Percentiles rank a stretch among this genome's conserved stretches.
Evolutionary conservation across 768 basidiomycete species (phyloP).

Genomic region (Coprinopsis strossmayeri): DNA sequence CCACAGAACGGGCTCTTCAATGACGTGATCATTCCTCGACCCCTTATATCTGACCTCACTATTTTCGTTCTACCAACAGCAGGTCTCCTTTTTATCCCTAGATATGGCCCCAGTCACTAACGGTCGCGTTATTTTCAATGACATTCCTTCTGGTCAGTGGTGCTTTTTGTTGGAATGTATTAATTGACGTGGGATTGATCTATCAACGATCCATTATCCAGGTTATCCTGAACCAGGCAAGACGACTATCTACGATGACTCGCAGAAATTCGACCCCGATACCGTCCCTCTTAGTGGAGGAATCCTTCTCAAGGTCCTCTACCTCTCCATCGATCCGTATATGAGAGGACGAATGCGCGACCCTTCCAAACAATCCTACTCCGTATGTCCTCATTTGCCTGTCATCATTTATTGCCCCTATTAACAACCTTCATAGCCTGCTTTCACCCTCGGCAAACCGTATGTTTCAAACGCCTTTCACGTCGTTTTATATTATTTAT

Average conservation of each 20-base stretch:
- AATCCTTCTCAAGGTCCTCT: slow-evolving; percentile 36
- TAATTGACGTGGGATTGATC: no score
- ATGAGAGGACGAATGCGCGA: slow-evolving; percentile 32
- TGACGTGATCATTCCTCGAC: no score
- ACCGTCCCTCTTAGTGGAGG: slow-evolving; percentile 30
- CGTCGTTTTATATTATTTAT: neutral
- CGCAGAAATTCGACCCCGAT: slow-evolving; percentile 37
- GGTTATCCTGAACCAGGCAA: slow-evolving; percentile 29
- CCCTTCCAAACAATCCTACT: slow-evolving; percentile 16
- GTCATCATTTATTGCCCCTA: neutral
- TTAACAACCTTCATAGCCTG: slow-evolving; percentile 4
- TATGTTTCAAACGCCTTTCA: neutral
- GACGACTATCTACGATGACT: slow-evolving; percentile 31
- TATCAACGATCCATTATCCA: no score
- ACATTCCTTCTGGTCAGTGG: no score
- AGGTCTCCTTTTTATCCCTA: no score
- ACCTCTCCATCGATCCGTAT: slow-evolving; percentile 41
- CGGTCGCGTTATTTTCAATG: no score
- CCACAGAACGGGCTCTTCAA: no score
- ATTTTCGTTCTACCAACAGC: no score
- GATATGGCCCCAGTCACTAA: no score
- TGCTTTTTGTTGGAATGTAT: no score
- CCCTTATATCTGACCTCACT: no score
- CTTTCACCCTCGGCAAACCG: slow-evolving; percentile 13
- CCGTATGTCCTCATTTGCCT: neutral